A percentile compares a stretch with the other conserved stretches of the same genome.
Evolutionary conservation across 164 flowering plant species (phyloP).

Genomic region (Nymphaea colorata): DNA sequence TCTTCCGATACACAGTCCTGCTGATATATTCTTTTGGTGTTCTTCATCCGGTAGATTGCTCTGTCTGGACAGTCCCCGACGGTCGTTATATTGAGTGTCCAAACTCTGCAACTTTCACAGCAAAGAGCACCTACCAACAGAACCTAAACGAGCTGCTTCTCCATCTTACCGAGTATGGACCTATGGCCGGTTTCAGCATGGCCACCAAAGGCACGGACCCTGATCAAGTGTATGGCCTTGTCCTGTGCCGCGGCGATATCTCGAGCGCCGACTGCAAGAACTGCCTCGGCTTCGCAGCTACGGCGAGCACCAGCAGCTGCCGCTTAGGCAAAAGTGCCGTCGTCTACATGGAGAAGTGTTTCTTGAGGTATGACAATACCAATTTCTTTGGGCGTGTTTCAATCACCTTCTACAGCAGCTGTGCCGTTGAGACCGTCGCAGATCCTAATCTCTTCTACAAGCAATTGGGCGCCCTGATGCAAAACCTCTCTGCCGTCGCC

Average conservation of each 20-base stretch:
- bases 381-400: background rate
- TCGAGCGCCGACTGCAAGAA: background rate
- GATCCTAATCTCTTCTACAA: background rate
- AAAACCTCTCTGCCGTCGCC: background rate
- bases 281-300: background rate
- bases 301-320: background rate
- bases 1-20: too few relatives aligned
- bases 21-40: too few relatives aligned
- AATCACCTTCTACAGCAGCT: background rate
- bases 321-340: background rate
- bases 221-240: background rate
- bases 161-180: too few relatives aligned
- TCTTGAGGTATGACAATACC: background rate
- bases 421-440: background rate
- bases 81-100: too few relatives aligned
- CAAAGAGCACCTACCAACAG: constrained; percentile 6
- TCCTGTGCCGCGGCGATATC: constrained; percentile 3
- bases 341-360: too few relatives aligned
- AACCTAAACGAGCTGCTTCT: constrained; percentile 9
- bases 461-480: background rate
- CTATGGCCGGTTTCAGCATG: background rate
- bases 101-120: background rate
- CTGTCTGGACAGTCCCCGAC: too few relatives aligned
- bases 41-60: too few relatives aligned
- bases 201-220: constrained; percentile 1